These are phyloP conservation scores for Biscogniauxia mediterranea DNA, from an alignment of 2,329 filamentous ascomycete genomes.

Conservation along the genomic window DNA sequence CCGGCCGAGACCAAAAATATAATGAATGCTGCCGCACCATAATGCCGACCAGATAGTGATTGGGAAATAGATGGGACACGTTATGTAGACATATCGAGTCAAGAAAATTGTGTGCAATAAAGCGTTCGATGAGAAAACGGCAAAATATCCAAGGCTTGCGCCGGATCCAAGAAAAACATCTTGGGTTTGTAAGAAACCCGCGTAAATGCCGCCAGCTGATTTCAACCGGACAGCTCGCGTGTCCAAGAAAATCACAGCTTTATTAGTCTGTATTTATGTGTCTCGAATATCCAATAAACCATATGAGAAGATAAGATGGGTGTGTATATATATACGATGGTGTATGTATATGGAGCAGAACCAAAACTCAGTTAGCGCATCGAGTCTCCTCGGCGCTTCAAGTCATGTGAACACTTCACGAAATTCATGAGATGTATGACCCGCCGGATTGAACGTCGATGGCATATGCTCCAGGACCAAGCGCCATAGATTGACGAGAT, in stretches of 20 bases:
- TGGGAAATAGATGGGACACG: not conserved
- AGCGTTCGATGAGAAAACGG: not conserved
- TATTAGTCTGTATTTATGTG: not conserved
- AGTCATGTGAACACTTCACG: not conserved
- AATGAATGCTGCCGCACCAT: slow-evolving; percentile 20
- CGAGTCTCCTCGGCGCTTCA: not conserved
- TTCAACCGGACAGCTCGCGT: not conserved
- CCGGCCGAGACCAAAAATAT: slow-evolving; percentile 5
- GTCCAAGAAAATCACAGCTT: not conserved
- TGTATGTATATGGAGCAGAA: slow-evolving; percentile 7
- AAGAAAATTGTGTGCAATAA: not conserved
- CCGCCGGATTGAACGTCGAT: slow-evolving; percentile 15
- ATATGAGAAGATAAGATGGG: slow-evolving; percentile 2
- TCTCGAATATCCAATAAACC: not conserved
- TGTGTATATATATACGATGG: slow-evolving; percentile 15
- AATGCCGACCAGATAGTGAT: slow-evolving; percentile 8
- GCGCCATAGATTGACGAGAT: slow-evolving; percentile 15
- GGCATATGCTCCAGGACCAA: slow-evolving; percentile 21
- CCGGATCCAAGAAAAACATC: not conserved
- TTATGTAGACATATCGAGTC: not conserved
- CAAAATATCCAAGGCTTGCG: slow-evolving; percentile 1
- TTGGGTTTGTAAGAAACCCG: not conserved
- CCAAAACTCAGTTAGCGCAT: slow-evolving; percentile 11
- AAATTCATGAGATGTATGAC: not conserved
- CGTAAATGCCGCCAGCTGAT: not conserved